Percentiles rank a stretch among this genome's conserved stretches.
phyloP scores from a whole-genome alignment of 257 asterid genomes.

The Solanum rostratum region DNA sequence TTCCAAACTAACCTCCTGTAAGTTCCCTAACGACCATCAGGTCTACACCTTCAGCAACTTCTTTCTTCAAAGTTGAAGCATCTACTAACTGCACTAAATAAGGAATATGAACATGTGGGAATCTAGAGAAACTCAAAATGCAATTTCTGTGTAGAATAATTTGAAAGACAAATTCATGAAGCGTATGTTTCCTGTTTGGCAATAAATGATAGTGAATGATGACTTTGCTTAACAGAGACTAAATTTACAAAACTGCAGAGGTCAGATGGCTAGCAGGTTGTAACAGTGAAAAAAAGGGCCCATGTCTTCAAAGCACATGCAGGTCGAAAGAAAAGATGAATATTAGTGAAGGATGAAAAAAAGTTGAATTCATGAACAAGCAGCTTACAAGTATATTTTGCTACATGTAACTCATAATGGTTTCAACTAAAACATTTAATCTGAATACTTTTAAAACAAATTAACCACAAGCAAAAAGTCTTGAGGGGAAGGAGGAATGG shows the following conservation, averaged over 20 bases:
- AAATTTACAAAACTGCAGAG: not conserved
- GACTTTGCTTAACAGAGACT: not conserved
- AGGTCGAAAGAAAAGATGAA: not conserved
- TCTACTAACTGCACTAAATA: slow-evolving; percentile 62
- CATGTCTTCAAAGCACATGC: not conserved
- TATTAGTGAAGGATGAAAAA: not conserved
- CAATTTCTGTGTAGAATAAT: not conserved
- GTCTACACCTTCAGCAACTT: slow-evolving; percentile 96
- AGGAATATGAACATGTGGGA: not conserved
- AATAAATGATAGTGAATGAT: not conserved
- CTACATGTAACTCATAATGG: not conserved
- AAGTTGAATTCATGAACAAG: not conserved
- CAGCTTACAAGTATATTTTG: not conserved
- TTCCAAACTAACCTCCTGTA: slow-evolving; percentile 72
- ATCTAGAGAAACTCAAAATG: not conserved
- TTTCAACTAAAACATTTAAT: not conserved
- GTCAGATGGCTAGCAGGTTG: not conserved
- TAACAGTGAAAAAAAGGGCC: not conserved
- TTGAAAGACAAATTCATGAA: not conserved
- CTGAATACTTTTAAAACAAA: not conserved
- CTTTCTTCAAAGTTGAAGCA: slow-evolving; percentile 91
- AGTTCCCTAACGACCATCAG: slow-evolving; percentile 97
- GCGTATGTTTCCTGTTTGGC: not conserved
- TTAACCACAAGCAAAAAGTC: not conserved
- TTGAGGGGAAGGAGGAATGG: not conserved